phyloP scores from a whole-genome alignment of 2,329 filamentous ascomycete species.

The Cytospora piceicola region DNA sequence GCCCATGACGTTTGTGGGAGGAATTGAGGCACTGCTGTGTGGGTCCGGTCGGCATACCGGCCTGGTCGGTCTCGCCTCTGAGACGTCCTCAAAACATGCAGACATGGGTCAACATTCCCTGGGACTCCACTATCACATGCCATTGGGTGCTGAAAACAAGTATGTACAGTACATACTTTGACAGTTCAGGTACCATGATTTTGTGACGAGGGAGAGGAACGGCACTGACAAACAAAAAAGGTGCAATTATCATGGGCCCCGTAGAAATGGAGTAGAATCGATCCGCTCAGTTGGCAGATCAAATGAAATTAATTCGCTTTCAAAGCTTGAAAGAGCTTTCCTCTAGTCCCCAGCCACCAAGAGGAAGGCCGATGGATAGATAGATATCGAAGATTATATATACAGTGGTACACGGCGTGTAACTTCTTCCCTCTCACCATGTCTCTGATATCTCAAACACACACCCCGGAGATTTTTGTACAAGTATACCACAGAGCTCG shows the following conservation, averaged over 20 bases:
- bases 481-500: slow-evolving; percentile 15
- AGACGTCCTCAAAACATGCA: no score
- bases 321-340: slow-evolving; percentile 20
- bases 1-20: background rate
- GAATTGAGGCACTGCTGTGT: background rate
- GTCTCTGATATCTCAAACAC: slow-evolving; percentile 13
- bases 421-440: background rate
- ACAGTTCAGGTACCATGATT: no score
- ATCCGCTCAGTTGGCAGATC: slow-evolving; percentile 25
- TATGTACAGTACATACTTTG: no score
- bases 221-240: background rate
- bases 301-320: slow-evolving; percentile 28
- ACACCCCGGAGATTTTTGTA: slow-evolving; percentile 20
- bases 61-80: no score
- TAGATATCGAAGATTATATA: slow-evolving; percentile 27
- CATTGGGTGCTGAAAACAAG: background rate
- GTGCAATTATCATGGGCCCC: no score
- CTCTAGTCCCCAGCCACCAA: slow-evolving; percentile 1
- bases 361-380: slow-evolving; percentile 10
- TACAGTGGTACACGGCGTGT: slow-evolving; percentile 21
- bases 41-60: background rate
- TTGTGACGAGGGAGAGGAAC: background rate
- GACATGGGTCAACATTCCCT: background rate
- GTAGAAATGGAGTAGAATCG: background rate
- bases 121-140: slow-evolving; percentile 29